A percentile compares a stretch with the other conserved stretches of the same genome.
Evolutionary conservation across 1,139 yeast species (phyloP).

Genomic region (Yamadazyma mexicana): DNA sequence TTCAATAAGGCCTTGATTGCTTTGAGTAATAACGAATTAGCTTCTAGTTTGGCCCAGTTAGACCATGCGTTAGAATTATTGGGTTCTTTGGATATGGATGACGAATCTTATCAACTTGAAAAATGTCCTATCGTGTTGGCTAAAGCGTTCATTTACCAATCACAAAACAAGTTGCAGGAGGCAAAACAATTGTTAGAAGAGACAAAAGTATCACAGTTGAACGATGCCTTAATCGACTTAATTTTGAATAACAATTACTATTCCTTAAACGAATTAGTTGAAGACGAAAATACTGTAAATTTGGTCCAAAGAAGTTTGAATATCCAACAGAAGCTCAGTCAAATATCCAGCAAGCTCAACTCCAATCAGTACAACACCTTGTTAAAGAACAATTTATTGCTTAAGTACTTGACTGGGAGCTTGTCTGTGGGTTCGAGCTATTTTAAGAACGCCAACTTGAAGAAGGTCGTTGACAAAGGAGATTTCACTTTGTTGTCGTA

Average conservation of each 20-base stretch:
- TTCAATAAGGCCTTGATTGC: conserved; percentile 70
- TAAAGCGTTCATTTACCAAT: conserved; percentile 62
- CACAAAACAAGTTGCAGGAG: conserved; percentile 41
- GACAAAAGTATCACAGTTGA: conserved; percentile 21
- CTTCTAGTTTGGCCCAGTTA: conserved; percentile 47
- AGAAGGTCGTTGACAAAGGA: conserved; percentile 21
- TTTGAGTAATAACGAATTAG: conserved; percentile 45
- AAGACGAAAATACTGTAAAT: conserved; percentile 25
- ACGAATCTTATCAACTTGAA: conserved; percentile 46
- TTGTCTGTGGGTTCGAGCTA: conserved; percentile 27
- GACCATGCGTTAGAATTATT: conserved; percentile 51
- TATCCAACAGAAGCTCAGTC: conserved; percentile 38
- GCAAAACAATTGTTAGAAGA: conserved; percentile 40
- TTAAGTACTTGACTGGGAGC: conserved; percentile 41
- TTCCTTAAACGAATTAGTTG: conserved; percentile 16
- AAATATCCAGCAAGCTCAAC: conserved; percentile 41
- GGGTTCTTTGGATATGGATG: conserved; percentile 35
- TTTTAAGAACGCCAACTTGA: conserved; percentile 20
- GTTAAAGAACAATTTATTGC: conserved; percentile 44
- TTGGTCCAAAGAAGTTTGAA: conserved; percentile 45
- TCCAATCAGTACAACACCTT: conserved; percentile 41
- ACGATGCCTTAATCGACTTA: conserved; percentile 33
- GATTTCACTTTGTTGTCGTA: conserved; percentile 36
- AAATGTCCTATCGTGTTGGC: conserved; percentile 68
- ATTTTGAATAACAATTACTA: conserved; percentile 36